Percentiles rank a stretch among this genome's conserved stretches.
Evolutionary conservation across 148 eudicot species (phyloP).

Genomic region (Nepenthes mirabilis): DNA sequence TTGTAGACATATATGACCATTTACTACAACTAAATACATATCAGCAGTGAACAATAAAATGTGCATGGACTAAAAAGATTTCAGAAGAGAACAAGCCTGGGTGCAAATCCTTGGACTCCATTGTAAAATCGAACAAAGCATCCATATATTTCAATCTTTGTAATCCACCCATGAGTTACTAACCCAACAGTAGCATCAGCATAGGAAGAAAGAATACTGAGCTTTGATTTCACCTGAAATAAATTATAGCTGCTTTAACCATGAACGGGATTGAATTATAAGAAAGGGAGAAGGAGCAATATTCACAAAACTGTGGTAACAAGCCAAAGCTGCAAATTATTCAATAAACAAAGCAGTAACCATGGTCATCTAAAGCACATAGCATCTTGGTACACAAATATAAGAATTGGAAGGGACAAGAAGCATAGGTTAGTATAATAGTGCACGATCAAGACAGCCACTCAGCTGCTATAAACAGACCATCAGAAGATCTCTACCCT

Average conservation of each 20-base stretch:
- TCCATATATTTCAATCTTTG: constrained; percentile 76
- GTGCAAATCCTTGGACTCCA: constrained; percentile 91
- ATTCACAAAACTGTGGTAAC: neutral
- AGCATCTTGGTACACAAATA: too few relatives aligned
- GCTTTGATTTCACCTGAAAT: constrained; percentile 80
- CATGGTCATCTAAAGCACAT: neutral
- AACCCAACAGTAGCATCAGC: constrained; percentile 82
- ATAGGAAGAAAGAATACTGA: constrained; percentile 57
- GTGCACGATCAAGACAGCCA: too few relatives aligned
- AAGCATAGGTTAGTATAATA: too few relatives aligned
- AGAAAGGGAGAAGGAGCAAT: too few relatives aligned
- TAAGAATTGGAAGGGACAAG: too few relatives aligned
- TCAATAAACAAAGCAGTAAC: neutral
- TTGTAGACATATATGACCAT: too few relatives aligned
- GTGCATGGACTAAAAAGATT: neutral
- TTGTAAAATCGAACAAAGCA: constrained; percentile 89
- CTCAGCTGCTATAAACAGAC: too few relatives aligned
- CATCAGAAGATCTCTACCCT: too few relatives aligned
- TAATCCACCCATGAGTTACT: constrained; percentile 92
- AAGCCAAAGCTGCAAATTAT: neutral
- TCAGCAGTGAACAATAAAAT: neutral
- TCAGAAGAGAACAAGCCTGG: constrained; percentile 33
- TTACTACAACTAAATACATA: too few relatives aligned
- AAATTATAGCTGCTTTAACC: neutral
- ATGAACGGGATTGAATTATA: too few relatives aligned